Conservation (phyloP, 202 grass and related monocot species). For the Eragrostis tef region DNA sequence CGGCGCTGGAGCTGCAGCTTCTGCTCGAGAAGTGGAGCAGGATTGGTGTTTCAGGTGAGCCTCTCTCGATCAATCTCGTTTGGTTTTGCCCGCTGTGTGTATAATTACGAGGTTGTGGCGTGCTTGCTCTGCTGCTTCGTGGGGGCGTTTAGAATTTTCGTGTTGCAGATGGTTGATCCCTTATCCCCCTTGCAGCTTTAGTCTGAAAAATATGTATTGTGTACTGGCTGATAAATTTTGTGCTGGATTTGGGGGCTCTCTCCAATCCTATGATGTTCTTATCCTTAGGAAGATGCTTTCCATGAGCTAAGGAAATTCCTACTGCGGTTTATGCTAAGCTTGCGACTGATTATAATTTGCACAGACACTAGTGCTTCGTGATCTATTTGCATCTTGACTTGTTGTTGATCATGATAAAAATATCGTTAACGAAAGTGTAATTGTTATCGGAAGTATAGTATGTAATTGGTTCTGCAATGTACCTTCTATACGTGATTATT, state of each 20-base stretch:
- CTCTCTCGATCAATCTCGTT: constrained; percentile 24
- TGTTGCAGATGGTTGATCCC: not conserved
- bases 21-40: constrained; percentile 89
- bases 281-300: not conserved
- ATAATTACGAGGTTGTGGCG: not conserved
- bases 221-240: constrained; percentile 12
- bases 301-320: not conserved
- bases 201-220: not conserved
- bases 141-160: not conserved
- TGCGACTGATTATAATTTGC: not conserved
- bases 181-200: not conserved
- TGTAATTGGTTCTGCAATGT: constrained; percentile 24
- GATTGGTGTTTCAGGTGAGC: constrained; percentile 66
- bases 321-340: not conserved
- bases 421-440: not conserved
- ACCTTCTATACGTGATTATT: not conserved
- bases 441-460: not conserved
- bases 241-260: not conserved
- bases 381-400: constrained; percentile 11
- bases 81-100: not conserved
- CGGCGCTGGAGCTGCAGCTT: constrained; percentile 74
- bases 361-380: not conserved
- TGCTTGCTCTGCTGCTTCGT: not conserved
- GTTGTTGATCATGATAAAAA: not conserved
- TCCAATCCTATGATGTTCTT: not conserved